Base-by-base conservation (phyloP, 2,329 filamentous ascomycete genomes). In the Pseudogymnoascus sp. region DNA sequence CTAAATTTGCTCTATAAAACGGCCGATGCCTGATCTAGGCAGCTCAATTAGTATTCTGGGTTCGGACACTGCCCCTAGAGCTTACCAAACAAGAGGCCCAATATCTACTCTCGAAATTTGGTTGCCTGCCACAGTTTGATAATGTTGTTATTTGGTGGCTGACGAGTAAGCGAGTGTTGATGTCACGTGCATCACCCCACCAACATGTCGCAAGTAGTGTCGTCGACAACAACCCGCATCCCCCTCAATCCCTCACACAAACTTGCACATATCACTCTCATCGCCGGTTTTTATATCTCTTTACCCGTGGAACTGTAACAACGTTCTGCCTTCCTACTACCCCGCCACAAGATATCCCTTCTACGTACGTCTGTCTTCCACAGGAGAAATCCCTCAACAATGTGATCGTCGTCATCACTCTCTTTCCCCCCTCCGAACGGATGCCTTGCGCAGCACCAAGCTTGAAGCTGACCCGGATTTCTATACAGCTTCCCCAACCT, bases 181-280 rank as follows among this genome's bases (percentile, higher is more conserved):
- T 15, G 28, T 53, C 47, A 53, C 47, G 47, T 53, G 47, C 47
- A 18, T 53, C 47, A 53, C 47, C 28, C 47, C 47, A 53, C 47
- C 47, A 53, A 53, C 47, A 33, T 53, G 47, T 53, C 47, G 47
- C 47, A 33, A 53, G 47, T 53, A 53, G n/a, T 53, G 47, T 53
- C 47, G 47, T 53, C 28, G 47, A 53, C 47, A 53, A 53, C 47
- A 53, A 53, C 47, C 47, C n/a, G 47, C 47, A 43, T 53, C 47
- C 47, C 47, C 47, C 47, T 53, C 47, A 53, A 53, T 53, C 47
- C 47, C 47, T 53, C 47, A 53, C 47, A 53, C 47, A 53, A 53
- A 53, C 47, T 53, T 53, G 28, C 47, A 53, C 47, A 53, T 33
- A 53, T 53, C 47, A 33, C 47, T 8, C 25, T 50, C 47, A 15